Percentiles rank a stretch among this genome's conserved stretches.
These are phyloP conservation scores for Trametes coccinea DNA, from an alignment of 768 basidiomycete species.

Conservation along the genomic window DNA sequence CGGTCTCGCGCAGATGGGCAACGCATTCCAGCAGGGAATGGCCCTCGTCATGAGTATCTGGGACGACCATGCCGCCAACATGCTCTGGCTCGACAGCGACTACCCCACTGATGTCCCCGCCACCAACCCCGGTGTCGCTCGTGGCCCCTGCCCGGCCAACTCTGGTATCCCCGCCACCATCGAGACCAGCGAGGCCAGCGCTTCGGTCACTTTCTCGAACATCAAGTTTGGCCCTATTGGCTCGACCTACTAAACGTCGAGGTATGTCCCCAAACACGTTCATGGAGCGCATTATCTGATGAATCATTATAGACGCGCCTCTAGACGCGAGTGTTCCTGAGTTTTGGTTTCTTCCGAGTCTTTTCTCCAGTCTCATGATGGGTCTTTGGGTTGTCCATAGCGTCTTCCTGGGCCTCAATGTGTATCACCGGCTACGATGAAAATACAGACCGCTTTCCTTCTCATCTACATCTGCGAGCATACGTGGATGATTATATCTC, in stretches of 20 bases:
- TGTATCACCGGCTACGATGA: background rate
- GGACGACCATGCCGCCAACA: constrained; percentile 52
- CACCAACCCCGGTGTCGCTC: constrained; percentile 46
- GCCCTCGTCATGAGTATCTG: constrained; percentile 52
- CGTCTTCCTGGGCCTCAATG: background rate
- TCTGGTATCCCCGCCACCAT: constrained; percentile 49
- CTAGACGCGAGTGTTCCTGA: background rate
- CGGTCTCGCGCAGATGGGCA: constrained; percentile 40
- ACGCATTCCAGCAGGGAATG: constrained; percentile 43
- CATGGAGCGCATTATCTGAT: background rate
- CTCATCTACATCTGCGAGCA: background rate
- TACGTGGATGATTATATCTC: background rate
- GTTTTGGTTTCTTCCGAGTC: background rate
- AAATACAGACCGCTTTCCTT: constrained; percentile 6
- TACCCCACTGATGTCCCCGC: constrained; percentile 28
- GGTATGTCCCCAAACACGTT: background rate
- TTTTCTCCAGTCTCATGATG: background rate
- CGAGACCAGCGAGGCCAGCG: constrained; percentile 39
- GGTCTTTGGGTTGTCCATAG: constrained; percentile 1
- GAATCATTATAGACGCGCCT: background rate
- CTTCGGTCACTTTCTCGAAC: constrained; percentile 54
- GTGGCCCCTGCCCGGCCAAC: constrained; percentile 50
- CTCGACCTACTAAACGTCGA: constrained; percentile 38
- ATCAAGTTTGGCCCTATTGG: constrained; percentile 54
- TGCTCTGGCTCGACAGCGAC: constrained; percentile 32